Conservation (phyloP, 495 filamentous ascomycete species). For the Penicillium odoratum region DNA sequence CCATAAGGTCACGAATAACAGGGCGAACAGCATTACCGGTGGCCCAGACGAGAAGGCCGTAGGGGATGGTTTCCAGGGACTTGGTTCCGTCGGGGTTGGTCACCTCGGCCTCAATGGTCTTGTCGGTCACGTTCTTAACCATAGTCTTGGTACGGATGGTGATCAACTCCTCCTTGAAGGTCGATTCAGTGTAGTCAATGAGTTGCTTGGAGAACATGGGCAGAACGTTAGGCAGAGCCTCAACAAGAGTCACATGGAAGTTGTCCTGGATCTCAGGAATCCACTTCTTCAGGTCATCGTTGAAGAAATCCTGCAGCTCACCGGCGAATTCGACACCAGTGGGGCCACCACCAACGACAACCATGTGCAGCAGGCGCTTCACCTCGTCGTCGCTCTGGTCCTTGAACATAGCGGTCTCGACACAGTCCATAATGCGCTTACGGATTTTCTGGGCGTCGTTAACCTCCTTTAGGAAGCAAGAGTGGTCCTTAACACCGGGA, state of each 20-base stretch:
- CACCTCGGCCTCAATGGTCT: constrained; percentile 88
- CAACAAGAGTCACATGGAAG: constrained; percentile 95
- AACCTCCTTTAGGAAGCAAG: constrained; percentile 98
- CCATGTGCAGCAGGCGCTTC: constrained; percentile 96
- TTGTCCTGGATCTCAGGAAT: constrained; percentile 91
- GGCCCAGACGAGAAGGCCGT: constrained; percentile 96
- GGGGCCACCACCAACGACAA: constrained; percentile 96
- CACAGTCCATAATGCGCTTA: constrained; percentile 99
- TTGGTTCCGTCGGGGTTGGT: constrained; percentile 85
- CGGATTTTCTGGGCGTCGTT: constrained; percentile 92
- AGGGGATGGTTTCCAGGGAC: constrained; percentile 77
- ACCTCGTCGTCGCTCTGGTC: constrained; percentile 88
- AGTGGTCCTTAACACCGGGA: constrained; percentile 89
- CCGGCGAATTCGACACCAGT: constrained; percentile 98
- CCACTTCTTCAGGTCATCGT: constrained; percentile 96
- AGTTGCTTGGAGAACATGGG: constrained; percentile 99
- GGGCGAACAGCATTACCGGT: constrained; percentile 93
- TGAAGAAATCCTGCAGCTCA: constrained; percentile 98
- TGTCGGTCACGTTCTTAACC: constrained; percentile 96
- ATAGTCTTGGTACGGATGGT: constrained; percentile 96
- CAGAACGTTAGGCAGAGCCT: constrained; percentile 96
- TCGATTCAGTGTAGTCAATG: constrained; percentile 98
- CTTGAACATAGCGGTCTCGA: constrained; percentile 98
- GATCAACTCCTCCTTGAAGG: constrained; percentile 98
- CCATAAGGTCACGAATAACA: constrained; percentile 86